Conservation (phyloP, 2,329 filamentous ascomycete genomes). For the Ceratocystis diversiconidia region DNA sequence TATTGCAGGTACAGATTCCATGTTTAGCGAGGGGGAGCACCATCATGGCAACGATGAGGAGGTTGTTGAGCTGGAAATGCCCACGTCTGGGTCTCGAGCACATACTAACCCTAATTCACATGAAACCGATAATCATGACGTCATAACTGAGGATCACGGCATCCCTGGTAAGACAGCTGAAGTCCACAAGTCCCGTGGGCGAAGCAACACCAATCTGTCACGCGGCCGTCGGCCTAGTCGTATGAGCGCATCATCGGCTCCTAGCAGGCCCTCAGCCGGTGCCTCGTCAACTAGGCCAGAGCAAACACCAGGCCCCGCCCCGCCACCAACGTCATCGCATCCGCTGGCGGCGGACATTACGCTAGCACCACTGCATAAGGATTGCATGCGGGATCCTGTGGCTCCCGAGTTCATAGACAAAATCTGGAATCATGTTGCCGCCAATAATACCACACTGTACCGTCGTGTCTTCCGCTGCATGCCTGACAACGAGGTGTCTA, state of each 20-base stretch:
- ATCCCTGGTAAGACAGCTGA: conserved; percentile 39
- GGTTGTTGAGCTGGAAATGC: background rate
- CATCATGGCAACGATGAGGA: too few species aligned
- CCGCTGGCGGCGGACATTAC: conserved; percentile 53
- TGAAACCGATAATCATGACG: conserved; percentile 55
- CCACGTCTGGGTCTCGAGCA: conserved; percentile 38
- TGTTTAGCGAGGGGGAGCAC: background rate
- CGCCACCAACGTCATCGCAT: conserved; percentile 28
- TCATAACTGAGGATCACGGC: conserved; percentile 50
- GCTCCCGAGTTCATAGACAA: conserved; percentile 71
- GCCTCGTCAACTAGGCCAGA: background rate
- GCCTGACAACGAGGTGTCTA: conserved; percentile 87
- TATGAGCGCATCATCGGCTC: conserved; percentile 10
- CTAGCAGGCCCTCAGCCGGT: conserved; percentile 20
- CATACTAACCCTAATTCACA: conserved; percentile 60
- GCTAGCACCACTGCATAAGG: conserved; percentile 60
- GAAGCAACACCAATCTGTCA: conserved; percentile 22
- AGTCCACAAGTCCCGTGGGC: conserved; percentile 23
- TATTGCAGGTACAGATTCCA: conserved; percentile 29
- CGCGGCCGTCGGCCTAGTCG: conserved; percentile 12
- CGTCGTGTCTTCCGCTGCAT: conserved; percentile 90
- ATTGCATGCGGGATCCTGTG: conserved; percentile 90
- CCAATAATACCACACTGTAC: conserved; percentile 92
- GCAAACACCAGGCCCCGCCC: conserved; percentile 15
- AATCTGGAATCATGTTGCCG: conserved; percentile 72